Conservation (phyloP, 1,284 basidiomycete species). For the Cryptococcus sp. region DNA sequence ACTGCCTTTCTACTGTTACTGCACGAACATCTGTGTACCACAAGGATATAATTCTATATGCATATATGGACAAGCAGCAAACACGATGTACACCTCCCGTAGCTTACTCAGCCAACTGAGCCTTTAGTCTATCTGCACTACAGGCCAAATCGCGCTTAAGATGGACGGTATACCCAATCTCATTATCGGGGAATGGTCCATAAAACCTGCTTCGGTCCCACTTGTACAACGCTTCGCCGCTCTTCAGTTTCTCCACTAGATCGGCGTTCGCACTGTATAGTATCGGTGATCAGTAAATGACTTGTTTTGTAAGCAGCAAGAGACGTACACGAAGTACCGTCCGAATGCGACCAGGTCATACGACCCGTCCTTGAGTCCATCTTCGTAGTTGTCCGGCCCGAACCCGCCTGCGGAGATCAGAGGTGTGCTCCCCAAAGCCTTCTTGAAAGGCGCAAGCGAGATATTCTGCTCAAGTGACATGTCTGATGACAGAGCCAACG, state of each 20-base stretch:
- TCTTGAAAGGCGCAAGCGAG: constrained; percentile 34
- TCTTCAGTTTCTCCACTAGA: constrained; percentile 28
- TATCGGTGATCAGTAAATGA: background rate
- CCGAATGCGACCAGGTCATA: constrained; percentile 39
- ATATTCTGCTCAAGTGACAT: constrained; percentile 13
- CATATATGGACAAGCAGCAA: background rate
- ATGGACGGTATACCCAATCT: constrained; percentile 40
- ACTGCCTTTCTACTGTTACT: too few relatives aligned
- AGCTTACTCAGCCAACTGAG: constrained; percentile 21
- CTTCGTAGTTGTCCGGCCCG: constrained; percentile 25
- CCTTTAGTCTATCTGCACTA: constrained; percentile 17
- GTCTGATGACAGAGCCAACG: constrained; percentile 1
- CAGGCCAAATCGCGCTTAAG: constrained; percentile 16
- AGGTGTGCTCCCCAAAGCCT: constrained; percentile 24
- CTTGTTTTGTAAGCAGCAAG: background rate
- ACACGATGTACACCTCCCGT: background rate
- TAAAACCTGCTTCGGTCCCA: constrained; percentile 37
- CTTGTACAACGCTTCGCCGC: constrained; percentile 29
- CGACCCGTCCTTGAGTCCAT: constrained; percentile 17
- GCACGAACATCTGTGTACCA: too few relatives aligned
- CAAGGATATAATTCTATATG: too few relatives aligned
- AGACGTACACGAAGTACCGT: constrained; percentile 31
- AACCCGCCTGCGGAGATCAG: constrained; percentile 37
- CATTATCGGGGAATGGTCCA: constrained; percentile 42
- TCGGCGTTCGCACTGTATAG: constrained; percentile 28